Percentiles rank a stretch among this genome's conserved stretches.
Conservation (phyloP, 176 grass and related monocot genomes). For the Triticum monococcum region DNA sequence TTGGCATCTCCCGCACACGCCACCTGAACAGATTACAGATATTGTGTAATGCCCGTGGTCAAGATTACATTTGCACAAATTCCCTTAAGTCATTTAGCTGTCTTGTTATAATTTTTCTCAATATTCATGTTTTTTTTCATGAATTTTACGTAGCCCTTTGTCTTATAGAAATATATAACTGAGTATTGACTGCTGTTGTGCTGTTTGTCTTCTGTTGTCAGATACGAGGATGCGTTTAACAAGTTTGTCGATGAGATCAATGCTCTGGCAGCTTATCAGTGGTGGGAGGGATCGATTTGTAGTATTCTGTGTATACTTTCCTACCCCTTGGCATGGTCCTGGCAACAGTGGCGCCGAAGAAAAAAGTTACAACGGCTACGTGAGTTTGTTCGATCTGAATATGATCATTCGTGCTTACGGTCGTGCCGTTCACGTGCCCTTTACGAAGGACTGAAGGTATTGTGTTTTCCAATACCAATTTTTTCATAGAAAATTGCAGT, state of each 20-base stretch:
- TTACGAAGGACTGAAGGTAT: conserved; percentile 98
- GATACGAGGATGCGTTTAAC: conserved; percentile 93
- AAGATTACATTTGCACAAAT: conserved; percentile 13
- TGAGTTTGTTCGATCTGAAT: conserved; percentile 97
- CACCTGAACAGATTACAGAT: conserved; percentile 83
- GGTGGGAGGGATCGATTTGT: conserved; percentile 94
- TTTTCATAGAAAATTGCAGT: background rate
- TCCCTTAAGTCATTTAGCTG: background rate
- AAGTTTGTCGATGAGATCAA: conserved; percentile 97
- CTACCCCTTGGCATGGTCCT: conserved; percentile 92
- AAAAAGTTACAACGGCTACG: conserved; percentile 80
- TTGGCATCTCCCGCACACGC: conserved; percentile 86
- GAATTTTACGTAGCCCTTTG: background rate
- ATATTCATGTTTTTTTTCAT: background rate
- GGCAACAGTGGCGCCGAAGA: conserved; percentile 94
- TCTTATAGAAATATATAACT: background rate
- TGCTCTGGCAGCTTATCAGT: conserved; percentile 85
- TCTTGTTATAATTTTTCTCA: background rate
- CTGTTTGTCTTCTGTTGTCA: conserved; percentile 26
- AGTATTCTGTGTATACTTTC: conserved; percentile 74
- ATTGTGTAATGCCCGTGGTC: conserved; percentile 64
- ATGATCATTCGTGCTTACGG: conserved; percentile 93
- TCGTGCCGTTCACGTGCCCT: conserved; percentile 94
- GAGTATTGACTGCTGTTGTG: background rate
- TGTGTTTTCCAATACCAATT: conserved; percentile 13